phyloP scores from a whole-genome alignment of 148 eudicot genomes.

The Agrostemma githago region DNA sequence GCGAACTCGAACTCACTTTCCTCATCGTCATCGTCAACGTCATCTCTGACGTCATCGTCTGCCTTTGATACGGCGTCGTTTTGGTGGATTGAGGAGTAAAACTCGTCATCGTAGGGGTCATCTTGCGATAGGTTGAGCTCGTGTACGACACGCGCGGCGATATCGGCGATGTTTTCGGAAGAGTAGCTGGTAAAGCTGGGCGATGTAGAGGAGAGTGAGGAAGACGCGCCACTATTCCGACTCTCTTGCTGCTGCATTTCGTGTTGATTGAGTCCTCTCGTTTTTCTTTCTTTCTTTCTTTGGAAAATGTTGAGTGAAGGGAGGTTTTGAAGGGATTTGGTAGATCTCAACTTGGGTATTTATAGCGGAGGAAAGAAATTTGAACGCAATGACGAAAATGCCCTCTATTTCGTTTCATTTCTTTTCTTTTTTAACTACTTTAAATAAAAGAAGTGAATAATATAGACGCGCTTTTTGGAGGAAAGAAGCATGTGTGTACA shows the following conservation, averaged over 20 bases:
- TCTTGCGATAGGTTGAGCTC: conserved; percentile 27
- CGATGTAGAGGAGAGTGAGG: conserved; percentile 19
- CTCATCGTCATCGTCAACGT: background rate
- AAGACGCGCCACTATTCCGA: conserved; percentile 16
- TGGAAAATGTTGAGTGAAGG: conserved; percentile 1
- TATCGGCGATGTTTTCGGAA: conserved; percentile 34
- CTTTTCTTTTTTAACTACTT: background rate
- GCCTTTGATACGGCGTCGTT: conserved; percentile 14
- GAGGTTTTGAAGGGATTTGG: conserved; percentile 18
- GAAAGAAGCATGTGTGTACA: background rate
- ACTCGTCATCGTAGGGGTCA: conserved; percentile 11
- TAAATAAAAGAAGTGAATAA: background rate
- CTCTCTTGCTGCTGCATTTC: conserved; percentile 14
- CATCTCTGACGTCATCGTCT: background rate
- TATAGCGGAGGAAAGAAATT: background rate
- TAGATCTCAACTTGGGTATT: background rate
- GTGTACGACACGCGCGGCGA: conserved; percentile 44
- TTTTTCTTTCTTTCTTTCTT: background rate
- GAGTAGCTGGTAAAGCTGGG: conserved; percentile 43
- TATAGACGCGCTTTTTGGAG: background rate
- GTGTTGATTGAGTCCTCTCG: background rate
- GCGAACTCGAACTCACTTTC: conserved; percentile 44
- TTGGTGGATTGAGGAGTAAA: conserved; percentile 7
- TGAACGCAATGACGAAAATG: conserved; percentile 19
- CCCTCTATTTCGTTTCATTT: background rate